These are phyloP conservation scores for Apocynum venetum DNA, from an alignment of 257 asterid species.

Conservation along the genomic window DNA sequence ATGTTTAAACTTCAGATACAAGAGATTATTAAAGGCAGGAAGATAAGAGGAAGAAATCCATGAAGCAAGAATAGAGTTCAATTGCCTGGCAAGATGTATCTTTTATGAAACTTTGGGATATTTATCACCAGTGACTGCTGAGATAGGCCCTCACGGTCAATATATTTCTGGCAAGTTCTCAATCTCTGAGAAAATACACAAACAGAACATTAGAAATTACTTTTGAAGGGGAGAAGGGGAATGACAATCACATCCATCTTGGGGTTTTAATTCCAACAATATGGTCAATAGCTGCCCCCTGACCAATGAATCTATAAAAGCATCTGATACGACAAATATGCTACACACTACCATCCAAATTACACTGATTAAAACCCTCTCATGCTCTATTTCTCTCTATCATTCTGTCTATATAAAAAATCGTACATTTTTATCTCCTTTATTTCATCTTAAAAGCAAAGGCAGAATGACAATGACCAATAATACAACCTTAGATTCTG, in stretches of 20 bases:
- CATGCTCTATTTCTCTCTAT: neutral
- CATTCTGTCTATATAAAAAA: neutral
- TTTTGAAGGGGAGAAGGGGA: neutral
- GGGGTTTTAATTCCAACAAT: too few relatives aligned
- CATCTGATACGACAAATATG: neutral
- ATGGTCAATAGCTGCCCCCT: neutral
- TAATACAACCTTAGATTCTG: neutral
- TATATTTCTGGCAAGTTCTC: constrained; percentile 74
- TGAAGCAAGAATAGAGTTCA: constrained; percentile 2
- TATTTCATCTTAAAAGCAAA: neutral
- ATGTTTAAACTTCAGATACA: neutral
- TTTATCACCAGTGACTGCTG: constrained; percentile 84
- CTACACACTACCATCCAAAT: neutral
- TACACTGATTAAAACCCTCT: neutral
- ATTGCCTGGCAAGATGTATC: constrained; percentile 85
- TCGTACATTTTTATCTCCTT: too few relatives aligned
- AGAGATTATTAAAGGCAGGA: neutral
- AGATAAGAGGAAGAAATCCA: constrained; percentile 4
- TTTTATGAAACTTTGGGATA: constrained; percentile 79
- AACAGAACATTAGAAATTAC: constrained; percentile 7
- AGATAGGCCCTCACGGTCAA: constrained; percentile 79
- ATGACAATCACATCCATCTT: neutral
- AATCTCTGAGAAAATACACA: constrained; percentile 52
- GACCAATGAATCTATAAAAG: neutral
- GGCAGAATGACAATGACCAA: neutral